Percentiles rank a stretch among this genome's conserved stretches.
Evolutionary conservation across 495 filamentous ascomycete species (phyloP).

Genomic region (Penicillium alfredii): DNA sequence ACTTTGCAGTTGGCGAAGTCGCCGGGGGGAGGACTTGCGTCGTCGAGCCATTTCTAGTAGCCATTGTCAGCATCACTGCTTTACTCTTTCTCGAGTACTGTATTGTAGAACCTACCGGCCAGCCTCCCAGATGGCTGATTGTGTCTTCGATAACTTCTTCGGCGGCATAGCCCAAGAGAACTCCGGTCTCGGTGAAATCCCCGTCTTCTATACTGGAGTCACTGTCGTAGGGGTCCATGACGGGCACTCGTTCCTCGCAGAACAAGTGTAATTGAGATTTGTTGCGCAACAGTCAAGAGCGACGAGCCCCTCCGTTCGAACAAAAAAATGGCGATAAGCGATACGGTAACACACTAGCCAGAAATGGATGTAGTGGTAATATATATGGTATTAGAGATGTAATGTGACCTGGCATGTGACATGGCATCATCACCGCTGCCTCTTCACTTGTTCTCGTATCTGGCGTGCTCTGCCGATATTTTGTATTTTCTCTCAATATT

Average conservation of each 20-base stretch:
- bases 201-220: conserved; percentile 63
- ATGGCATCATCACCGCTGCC: no score
- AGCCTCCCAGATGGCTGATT: conserved; percentile 85
- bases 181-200: conserved; percentile 76
- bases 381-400: no score
- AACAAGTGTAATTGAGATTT: conserved; percentile 3
- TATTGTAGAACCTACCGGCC: conserved; percentile 59
- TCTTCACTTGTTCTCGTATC: no score
- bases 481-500: no score
- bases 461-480: no score
- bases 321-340: conserved; percentile 29
- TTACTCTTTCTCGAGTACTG: no score
- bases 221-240: conserved; percentile 79
- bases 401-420: no score
- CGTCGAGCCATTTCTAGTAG: conserved; percentile 72
- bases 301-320: conserved; percentile 18
- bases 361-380: no score
- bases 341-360: conserved; percentile 20
- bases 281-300: no score
- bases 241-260: conserved; percentile 3
- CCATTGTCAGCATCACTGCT: conserved; percentile 5
- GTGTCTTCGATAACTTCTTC: conserved; percentile 74
- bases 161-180: conserved; percentile 86
- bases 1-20: conserved; percentile 79
- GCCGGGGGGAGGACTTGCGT: conserved; percentile 62